Conservation (phyloP, 768 basidiomycete species). For the Tulasnella sp. region DNA sequence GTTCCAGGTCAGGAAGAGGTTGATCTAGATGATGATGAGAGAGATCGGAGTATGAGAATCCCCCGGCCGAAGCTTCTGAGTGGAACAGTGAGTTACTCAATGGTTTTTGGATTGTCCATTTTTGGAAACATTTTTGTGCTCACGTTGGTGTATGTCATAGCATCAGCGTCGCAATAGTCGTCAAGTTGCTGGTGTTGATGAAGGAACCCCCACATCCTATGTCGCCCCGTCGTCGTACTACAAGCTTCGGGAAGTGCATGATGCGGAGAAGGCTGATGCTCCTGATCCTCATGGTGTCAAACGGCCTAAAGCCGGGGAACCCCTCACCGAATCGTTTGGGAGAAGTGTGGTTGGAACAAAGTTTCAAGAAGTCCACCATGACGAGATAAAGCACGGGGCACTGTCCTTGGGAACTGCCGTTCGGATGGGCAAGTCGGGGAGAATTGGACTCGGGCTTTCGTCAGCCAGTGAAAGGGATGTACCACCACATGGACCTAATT, state of each 20-base stretch:
- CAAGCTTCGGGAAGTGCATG: conserved; percentile 49
- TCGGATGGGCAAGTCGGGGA: neutral
- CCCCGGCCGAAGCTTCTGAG: neutral
- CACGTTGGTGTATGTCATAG: neutral
- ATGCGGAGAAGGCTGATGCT: conserved; percentile 44
- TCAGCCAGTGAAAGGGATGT: neutral
- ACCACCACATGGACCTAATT: neutral
- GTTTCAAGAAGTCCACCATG: conserved; percentile 58
- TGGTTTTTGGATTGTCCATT: neutral
- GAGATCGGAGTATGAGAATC: neutral
- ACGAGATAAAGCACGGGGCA: conserved; percentile 44
- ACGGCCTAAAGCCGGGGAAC: conserved; percentile 20
- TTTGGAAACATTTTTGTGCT: neutral
- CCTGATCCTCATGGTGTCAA: conserved; percentile 20
- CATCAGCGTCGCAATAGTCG: conserved; percentile 17
- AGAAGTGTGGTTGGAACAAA: conserved; percentile 52
- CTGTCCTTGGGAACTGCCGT: conserved; percentile 43
- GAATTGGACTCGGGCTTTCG: neutral
- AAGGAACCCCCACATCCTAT: conserved; percentile 55
- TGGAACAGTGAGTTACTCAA: neutral
- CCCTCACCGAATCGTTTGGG: conserved; percentile 43
- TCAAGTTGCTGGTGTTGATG: conserved; percentile 26
- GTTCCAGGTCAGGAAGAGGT: conserved; percentile 45
- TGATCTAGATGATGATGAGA: neutral
- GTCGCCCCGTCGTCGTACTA: conserved; percentile 72